phyloP scores from a whole-genome alignment of 306 rosid species.

The Argentina anserina region DNA sequence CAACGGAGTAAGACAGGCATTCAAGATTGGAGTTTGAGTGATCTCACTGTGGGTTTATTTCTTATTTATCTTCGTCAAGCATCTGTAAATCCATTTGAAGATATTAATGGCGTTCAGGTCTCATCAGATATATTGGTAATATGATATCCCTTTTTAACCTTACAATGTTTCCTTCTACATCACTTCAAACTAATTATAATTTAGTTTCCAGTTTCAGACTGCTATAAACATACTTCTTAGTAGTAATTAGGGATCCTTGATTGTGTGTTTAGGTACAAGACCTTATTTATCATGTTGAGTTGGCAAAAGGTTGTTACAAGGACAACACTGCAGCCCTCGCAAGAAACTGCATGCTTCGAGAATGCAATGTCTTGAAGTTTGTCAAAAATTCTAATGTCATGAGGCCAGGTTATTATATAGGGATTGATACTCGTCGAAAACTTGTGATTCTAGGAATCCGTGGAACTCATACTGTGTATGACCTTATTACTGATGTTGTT shows the following conservation, averaged over 20 bases:
- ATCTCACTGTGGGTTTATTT: conserved; percentile 83
- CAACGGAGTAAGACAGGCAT: conserved; percentile 81
- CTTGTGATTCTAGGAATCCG: conserved; percentile 83
- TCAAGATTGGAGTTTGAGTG: conserved; percentile 93
- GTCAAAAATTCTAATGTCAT: conserved; percentile 68
- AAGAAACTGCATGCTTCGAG: conserved; percentile 82
- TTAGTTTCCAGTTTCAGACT: not conserved
- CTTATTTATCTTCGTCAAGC: conserved; percentile 93
- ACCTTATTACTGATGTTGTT: conserved; percentile 82
- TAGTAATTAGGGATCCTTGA: conserved; percentile 23
- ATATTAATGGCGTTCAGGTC: conserved; percentile 63
- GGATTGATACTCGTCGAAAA: conserved; percentile 68
- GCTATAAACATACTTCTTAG: conserved; percentile 22
- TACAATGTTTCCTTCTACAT: not conserved
- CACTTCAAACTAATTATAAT: not conserved
- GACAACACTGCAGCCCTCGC: conserved; percentile 56
- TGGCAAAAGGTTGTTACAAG: conserved; percentile 79
- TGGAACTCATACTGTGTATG: conserved; percentile 89
- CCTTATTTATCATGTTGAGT: conserved; percentile 80
- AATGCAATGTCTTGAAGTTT: conserved; percentile 79
- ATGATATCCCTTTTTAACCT: conserved; percentile 10
- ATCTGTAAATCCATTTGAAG: conserved; percentile 56
- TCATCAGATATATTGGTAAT: conserved; percentile 68
- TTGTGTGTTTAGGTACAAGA: conserved; percentile 69
- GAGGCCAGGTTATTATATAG: conserved; percentile 94